Base-by-base conservation (phyloP, 2,329 filamentous ascomycete species). In the Tolypocladium cylindrosporum region DNA sequence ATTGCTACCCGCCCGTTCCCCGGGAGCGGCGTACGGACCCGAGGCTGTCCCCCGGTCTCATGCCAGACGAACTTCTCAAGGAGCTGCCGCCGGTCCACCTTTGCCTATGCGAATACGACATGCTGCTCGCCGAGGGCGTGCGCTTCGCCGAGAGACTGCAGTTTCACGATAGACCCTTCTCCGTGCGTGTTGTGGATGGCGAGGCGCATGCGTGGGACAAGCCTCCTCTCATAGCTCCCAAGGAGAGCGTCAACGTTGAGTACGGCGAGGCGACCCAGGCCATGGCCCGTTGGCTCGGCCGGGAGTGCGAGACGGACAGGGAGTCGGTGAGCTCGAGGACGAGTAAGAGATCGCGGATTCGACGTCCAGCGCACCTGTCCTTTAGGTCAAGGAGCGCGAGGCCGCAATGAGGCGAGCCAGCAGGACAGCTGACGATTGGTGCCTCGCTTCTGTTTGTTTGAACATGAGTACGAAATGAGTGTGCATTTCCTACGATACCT, bases 31-130 rank as follows among this genome's bases (percentile, higher is more conserved):
- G 82, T 10, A 71, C 72, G 2, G 77, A 84, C 59, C 81, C 80
- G 2, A 78, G 79, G 24, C 72, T 88, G 4, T 85, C 82, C 0
- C 85, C 85, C 0, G 80, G 77, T 4, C 75, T 82, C 9, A 83
- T 84, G 58, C 68, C 77, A 0, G 78, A 84, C 61, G 75, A 77
- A 36, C 64, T 81, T n/a, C 63, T 87, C 4, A 71, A 71, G 13
- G 73, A 82, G 43, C 77, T 85, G 3, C 74, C 78, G 0, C 78
- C 80, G 19, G 69, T 87, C 3, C 74, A 86, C 21, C 71, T 86
- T 48, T 83, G 81, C 63, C 78, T 85, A 3, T 87, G 84, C 70
- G 84, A 87, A 71, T 82, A 79, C 68, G 83, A 87, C 66, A 86
- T 87, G 82, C 69, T 87, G n/a, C 75, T 84, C 11, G 73, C 72